Percentiles rank a stretch among this genome's conserved stretches.
Evolutionary conservation across 1,139 yeast genomes (phyloP).

Genomic region (Candida neerlandica): DNA sequence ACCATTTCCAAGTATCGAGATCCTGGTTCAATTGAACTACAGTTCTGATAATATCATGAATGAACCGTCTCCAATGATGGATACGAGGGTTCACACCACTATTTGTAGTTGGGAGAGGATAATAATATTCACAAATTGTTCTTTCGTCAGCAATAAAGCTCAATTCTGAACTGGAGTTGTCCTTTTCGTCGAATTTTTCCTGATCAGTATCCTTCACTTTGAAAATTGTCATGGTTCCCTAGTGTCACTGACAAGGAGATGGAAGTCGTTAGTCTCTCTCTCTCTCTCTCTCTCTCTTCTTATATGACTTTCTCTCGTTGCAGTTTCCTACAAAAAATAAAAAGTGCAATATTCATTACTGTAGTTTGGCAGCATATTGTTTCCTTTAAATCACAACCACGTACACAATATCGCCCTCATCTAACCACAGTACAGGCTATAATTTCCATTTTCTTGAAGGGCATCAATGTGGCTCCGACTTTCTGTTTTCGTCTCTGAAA

Average conservation of each 20-base stretch:
- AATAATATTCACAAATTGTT: background rate
- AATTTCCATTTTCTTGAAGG: too few relatives aligned
- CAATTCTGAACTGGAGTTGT: background rate
- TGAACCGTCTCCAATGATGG: background rate
- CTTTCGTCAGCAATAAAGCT: background rate
- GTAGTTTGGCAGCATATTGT: background rate
- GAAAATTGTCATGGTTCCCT: background rate
- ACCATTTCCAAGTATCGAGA: background rate
- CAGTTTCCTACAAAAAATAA: background rate
- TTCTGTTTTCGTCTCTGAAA: too few relatives aligned
- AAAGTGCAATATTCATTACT: background rate
- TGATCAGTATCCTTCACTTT: background rate
- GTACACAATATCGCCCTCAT: too few relatives aligned
- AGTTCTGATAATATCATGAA: background rate
- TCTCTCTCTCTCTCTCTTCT: background rate
- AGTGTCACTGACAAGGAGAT: background rate
- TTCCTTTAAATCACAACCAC: background rate
- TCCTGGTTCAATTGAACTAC: background rate
- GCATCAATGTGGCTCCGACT: too few relatives aligned
- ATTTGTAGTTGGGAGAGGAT: background rate
- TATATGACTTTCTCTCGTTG: background rate
- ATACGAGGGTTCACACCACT: background rate
- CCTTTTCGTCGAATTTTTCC: background rate
- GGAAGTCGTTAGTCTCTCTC: background rate
- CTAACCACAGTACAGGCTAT: too few relatives aligned